phyloP scores from a whole-genome alignment of 257 asterid genomes.

The Penstemon eatonii region DNA sequence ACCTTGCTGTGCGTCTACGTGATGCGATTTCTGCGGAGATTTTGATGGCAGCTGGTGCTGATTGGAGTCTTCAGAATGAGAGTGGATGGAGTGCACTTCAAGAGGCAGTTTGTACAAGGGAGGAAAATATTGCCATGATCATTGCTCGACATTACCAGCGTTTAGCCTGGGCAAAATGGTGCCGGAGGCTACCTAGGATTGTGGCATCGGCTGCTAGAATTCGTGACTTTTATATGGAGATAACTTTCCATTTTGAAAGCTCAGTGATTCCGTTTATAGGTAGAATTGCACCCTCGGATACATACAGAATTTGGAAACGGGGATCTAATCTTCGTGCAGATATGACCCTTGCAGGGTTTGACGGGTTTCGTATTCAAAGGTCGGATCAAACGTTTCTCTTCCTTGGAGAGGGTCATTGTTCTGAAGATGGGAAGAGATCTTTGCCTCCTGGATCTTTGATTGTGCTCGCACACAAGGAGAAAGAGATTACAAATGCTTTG shows the following conservation, averaged over 20 bases:
- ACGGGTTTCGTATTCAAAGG: slow-evolving; percentile 95
- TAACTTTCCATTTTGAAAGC: slow-evolving; percentile 95
- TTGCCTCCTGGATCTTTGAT: slow-evolving; percentile 93
- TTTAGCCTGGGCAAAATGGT: slow-evolving; percentile 99
- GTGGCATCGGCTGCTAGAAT: slow-evolving; percentile 85
- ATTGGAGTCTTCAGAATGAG: slow-evolving; percentile 99
- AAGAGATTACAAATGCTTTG: slow-evolving; percentile 89
- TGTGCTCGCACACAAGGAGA: slow-evolving; percentile 91
- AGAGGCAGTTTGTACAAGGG: slow-evolving; percentile 98
- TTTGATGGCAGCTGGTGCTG: slow-evolving; percentile 98
- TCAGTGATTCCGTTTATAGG: slow-evolving; percentile 96
- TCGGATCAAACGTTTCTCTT: slow-evolving; percentile 96
- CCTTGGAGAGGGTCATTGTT: slow-evolving; percentile 84
- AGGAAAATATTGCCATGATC: slow-evolving; percentile 92
- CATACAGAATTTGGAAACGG: slow-evolving; percentile 94
- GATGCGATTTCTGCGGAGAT: slow-evolving; percentile 86
- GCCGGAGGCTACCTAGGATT: slow-evolving; percentile 98
- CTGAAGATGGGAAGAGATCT: slow-evolving; percentile 63
- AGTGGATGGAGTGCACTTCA: slow-evolving; percentile 99
- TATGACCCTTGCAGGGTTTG: slow-evolving; percentile 99
- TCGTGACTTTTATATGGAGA: slow-evolving; percentile 98
- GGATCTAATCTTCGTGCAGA: slow-evolving; percentile 99
- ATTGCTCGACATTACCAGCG: slow-evolving; percentile 96
- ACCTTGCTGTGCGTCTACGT: slow-evolving; percentile 79
- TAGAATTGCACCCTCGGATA: slow-evolving; percentile 97